phyloP scores from a whole-genome alignment of 345 rosid genomes.

The Murraya koenigii region DNA sequence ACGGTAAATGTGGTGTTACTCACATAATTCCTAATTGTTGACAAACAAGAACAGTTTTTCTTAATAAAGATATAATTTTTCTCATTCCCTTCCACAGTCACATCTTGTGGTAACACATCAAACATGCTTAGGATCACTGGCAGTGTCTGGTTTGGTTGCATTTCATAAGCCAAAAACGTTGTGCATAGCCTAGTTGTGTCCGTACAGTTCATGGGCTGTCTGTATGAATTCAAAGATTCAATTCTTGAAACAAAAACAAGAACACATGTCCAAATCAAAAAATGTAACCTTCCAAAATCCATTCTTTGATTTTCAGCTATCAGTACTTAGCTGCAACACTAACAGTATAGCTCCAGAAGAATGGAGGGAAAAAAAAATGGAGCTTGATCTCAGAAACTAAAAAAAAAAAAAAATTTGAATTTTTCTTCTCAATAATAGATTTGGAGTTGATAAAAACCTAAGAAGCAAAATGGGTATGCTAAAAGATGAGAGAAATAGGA shows the following conservation, averaged over 20 bases:
- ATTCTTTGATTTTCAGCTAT: conserved; percentile 21
- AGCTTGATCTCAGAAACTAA: background rate
- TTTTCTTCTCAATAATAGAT: background rate
- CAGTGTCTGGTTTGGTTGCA: conserved; percentile 55
- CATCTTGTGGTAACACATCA: conserved; percentile 63
- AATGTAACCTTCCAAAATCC: conserved; percentile 27
- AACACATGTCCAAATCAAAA: conserved; percentile 24
- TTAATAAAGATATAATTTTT: conserved; percentile 57
- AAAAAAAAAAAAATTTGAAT: background rate
- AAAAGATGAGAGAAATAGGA: background rate
- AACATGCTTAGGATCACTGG: conserved; percentile 87
- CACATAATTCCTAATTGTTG: conserved; percentile 51
- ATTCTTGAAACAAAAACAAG: conserved; percentile 21
- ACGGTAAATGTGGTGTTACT: conserved; percentile 79
- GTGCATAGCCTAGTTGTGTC: conserved; percentile 80
- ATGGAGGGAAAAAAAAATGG: background rate
- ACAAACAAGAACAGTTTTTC: conserved; percentile 91
- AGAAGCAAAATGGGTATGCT: background rate
- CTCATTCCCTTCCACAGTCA: conserved; percentile 44
- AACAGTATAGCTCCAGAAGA: background rate
- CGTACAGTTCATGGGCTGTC: conserved; percentile 74
- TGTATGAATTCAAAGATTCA: conserved; percentile 26
- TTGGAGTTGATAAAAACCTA: background rate
- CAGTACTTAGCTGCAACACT: background rate
- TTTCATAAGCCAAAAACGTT: conserved; percentile 81